These are phyloP conservation scores for Cynanchum wilfordii DNA, from an alignment of 257 asterid species.

Conservation along the genomic window DNA sequence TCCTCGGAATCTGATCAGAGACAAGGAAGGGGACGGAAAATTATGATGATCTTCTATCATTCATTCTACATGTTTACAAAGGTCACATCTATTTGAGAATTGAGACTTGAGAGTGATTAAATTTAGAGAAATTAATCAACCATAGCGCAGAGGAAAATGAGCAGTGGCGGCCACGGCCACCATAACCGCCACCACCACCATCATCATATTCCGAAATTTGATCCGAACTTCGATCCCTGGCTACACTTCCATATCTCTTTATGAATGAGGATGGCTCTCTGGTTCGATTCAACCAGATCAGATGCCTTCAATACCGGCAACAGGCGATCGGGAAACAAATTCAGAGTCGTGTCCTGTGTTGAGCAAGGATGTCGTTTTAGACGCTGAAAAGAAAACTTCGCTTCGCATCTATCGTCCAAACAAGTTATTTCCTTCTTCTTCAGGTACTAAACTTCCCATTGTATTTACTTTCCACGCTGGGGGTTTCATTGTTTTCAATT, in stretches of 20 bases:
- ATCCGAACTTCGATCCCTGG: constrained; percentile 75
- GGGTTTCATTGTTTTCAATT: constrained; percentile 53
- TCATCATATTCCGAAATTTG: constrained; percentile 45
- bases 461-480: constrained; percentile 59
- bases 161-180: background rate
- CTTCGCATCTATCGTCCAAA: constrained; percentile 76
- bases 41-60: too few relatives aligned
- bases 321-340: constrained; percentile 41
- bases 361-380: constrained; percentile 70
- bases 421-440: constrained; percentile 35
- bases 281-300: constrained; percentile 54
- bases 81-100: background rate
- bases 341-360: constrained; percentile 31
- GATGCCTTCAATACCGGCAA: constrained; percentile 56
- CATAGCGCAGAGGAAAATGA: background rate
- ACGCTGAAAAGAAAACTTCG: constrained; percentile 54
- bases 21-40: too few relatives aligned
- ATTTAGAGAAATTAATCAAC: too few relatives aligned
- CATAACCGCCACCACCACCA: too few relatives aligned
- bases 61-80: background rate
- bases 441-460: constrained; percentile 61
- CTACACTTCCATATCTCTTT: constrained; percentile 49
- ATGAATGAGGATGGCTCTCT: constrained; percentile 64
- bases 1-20: background rate
- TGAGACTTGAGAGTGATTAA: too few relatives aligned